Conservation (phyloP, 2,329 filamentous ascomycete genomes). For the Hypoxylon sp. region DNA sequence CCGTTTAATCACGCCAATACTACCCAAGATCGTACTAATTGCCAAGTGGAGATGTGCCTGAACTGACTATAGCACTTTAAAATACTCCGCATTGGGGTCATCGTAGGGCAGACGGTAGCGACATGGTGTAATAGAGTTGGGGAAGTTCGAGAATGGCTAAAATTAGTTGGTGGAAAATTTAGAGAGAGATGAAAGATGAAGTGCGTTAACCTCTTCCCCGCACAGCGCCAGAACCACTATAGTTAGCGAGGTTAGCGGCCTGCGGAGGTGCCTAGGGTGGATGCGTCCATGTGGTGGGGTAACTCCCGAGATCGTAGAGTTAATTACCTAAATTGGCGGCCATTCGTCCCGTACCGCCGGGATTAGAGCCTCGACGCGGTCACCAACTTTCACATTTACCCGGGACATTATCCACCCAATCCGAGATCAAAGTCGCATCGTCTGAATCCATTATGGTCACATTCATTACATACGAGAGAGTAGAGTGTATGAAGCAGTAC, state of each 20-base stretch:
- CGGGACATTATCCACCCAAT: constrained; percentile 21
- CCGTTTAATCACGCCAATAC: constrained; percentile 30
- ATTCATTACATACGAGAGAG: neutral
- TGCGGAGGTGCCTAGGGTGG: constrained; percentile 12
- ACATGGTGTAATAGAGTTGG: neutral
- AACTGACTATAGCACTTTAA: constrained; percentile 23
- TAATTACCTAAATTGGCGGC: constrained; percentile 14
- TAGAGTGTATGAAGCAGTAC: neutral
- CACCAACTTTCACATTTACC: constrained; percentile 23
- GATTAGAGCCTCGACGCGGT: constrained; percentile 20
- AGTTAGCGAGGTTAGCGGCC: constrained; percentile 20
- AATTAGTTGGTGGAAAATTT: constrained; percentile 43
- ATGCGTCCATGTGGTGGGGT: constrained; percentile 16
- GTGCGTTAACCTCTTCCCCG: constrained; percentile 20
- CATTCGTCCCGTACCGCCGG: constrained; percentile 35
- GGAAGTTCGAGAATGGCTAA: constrained; percentile 21
- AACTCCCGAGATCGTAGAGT: constrained; percentile 9
- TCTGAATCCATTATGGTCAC: neutral
- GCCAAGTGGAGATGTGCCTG: constrained; percentile 37
- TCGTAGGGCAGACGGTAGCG: neutral
- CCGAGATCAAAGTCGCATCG: neutral
- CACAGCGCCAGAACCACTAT: constrained; percentile 17
- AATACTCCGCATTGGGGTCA: constrained; percentile 36
- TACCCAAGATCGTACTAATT: constrained; percentile 39
- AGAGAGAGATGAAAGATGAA: constrained; percentile 2